These are phyloP conservation scores for Maudiozyma turicensis DNA, from an alignment of 805 yeast genomes.

Conservation along the genomic window DNA sequence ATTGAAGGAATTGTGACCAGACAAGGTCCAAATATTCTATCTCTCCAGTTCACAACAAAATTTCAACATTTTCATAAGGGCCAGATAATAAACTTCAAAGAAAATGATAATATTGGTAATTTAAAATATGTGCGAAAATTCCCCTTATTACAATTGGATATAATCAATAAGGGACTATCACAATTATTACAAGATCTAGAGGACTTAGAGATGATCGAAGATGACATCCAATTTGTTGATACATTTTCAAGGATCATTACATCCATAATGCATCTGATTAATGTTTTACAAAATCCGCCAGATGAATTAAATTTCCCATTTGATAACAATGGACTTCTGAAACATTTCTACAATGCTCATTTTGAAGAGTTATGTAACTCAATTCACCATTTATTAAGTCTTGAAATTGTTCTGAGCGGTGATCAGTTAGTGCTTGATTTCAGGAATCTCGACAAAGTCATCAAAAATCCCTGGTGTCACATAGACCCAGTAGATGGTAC, in stretches of 20 bases:
- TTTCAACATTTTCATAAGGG: conserved; percentile 34
- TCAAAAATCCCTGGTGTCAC: conserved; percentile 54
- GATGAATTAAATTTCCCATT: conserved; percentile 49
- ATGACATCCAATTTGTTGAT: conserved; percentile 23
- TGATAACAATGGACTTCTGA: conserved; percentile 37
- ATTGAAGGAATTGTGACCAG: conserved; percentile 54
- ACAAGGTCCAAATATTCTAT: conserved; percentile 42
- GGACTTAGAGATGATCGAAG: conserved; percentile 36
- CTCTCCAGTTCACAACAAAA: conserved; percentile 34
- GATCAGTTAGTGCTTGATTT: conserved; percentile 56
- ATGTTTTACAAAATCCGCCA: conserved; percentile 40
- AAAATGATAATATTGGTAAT: conserved; percentile 13
- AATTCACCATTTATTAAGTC: conserved; percentile 32
- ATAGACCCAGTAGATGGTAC: conserved; percentile 37
- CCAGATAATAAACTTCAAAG: conserved; percentile 29
- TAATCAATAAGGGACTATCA: conserved; percentile 22
- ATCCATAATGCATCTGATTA: conserved; percentile 17
- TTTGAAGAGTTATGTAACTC: conserved; percentile 22
- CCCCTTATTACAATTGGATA: conserved; percentile 35
- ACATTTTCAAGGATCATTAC: conserved; percentile 14
- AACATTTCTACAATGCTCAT: conserved; percentile 34
- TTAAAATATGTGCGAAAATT: conserved; percentile 10
- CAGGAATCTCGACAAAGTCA: conserved; percentile 39
- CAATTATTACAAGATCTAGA: conserved; percentile 27
- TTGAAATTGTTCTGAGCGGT: conserved; percentile 51